Base-by-base conservation (phyloP, 1,284 basidiomycete species). In the Pholiota adiposa region DNA sequence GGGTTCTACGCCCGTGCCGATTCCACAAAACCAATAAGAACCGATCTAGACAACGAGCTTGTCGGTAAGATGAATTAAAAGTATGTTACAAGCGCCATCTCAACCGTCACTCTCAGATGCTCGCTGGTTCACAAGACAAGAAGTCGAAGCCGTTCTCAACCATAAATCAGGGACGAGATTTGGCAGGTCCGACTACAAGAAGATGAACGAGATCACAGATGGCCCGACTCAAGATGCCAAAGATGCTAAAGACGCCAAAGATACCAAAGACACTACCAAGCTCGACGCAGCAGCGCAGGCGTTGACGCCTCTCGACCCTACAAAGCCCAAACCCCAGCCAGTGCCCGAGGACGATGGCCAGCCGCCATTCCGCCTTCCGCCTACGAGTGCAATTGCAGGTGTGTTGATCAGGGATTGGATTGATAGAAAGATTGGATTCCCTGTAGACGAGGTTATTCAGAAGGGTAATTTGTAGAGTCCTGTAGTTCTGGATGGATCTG, bases 1-100 rank as follows among this genome's bases (percentile, higher is more conserved):
- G 96, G 95, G 2, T 96, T 93, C 71, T 96, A 89, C 69, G 92
- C 92, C 4, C 82, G 84, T 48, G 90, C 87, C 3, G 91, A 93
- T 72, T 80, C 89, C 1, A 79, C 83, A 9, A 81, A 92, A 65
- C 83, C 84, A 2, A 90, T 98, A 65, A 85, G 94, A 11, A 80
- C 85, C 11, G 96, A 98, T 74, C 83, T 99, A 14, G 97, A 98
- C 72, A 97, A 97, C 68, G 97, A 99, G 78, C 85, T 99, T n/a
- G 89, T 92, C 71, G 92, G 93, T 91, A 65, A 54, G 84, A 74
- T 33, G 21, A 57, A 38, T 11, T 25, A 52, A 25, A 40, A 44
- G 43, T 19, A 41, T 25, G 41, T 46, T 6, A 9, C 43, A 31
- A 25, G 19, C 38, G 11, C n/a, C 23, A 18, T 54, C 34, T 57